phyloP scores from a whole-genome alignment of 768 basidiomycete genomes.

The Kwoniella shandongensis region DNA sequence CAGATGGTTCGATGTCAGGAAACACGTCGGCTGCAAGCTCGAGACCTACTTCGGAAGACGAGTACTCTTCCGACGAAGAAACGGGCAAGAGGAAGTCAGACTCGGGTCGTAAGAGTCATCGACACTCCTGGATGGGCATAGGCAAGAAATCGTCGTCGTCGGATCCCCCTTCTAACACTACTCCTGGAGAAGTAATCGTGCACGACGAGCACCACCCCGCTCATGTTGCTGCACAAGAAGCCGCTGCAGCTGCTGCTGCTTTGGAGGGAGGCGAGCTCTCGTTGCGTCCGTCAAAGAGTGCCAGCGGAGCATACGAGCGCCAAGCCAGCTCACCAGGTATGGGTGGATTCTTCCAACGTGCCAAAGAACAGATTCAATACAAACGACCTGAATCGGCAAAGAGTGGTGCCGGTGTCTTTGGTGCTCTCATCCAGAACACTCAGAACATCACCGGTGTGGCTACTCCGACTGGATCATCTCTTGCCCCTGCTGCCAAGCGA shows the following conservation, averaged over 20 bases:
- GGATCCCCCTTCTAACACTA: constrained; percentile 15
- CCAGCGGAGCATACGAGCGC: constrained; percentile 13
- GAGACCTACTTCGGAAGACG: constrained; percentile 44
- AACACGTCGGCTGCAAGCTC: constrained; percentile 48
- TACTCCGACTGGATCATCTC: constrained; percentile 52
- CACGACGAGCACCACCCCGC: constrained; percentile 16
- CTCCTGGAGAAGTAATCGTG: constrained; percentile 21
- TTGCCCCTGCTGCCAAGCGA: constrained; percentile 63
- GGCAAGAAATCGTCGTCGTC: constrained; percentile 21
- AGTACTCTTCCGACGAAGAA: constrained; percentile 34
- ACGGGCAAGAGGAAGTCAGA: constrained; percentile 28
- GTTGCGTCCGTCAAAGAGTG: constrained; percentile 3
- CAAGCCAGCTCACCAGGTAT: constrained; percentile 26
- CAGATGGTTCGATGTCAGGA: constrained; percentile 45
- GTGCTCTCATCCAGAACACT: constrained; percentile 69
- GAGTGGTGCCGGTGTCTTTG: constrained; percentile 66
- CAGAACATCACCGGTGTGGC: constrained; percentile 65
- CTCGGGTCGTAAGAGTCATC: constrained; percentile 11
- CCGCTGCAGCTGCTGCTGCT: not conserved
- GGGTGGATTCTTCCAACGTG: constrained; percentile 20
- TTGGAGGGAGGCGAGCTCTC: constrained; percentile 3
- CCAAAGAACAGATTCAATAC: constrained; percentile 35
- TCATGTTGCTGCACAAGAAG: not conserved
- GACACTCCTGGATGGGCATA: constrained; percentile 12
- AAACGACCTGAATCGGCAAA: constrained; percentile 55